Percentiles rank a stretch among this genome's conserved stretches.
These are phyloP conservation scores for Pyrenula aspistea DNA, from an alignment of 495 filamentous ascomycete species.

Conservation along the genomic window DNA sequence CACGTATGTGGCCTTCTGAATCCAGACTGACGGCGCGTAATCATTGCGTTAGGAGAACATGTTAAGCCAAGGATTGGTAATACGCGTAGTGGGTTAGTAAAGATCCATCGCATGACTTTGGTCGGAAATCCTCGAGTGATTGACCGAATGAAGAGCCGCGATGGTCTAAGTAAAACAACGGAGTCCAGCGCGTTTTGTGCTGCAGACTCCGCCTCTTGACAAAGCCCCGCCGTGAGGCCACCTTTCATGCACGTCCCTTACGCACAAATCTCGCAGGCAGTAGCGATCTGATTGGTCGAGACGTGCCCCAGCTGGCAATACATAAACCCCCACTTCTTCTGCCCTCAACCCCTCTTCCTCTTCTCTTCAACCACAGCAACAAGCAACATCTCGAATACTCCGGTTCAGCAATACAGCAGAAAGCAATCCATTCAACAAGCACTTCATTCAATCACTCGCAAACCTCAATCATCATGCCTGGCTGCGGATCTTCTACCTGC, in stretches of 20 bases:
- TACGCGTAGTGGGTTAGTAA: no score
- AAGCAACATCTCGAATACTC: background rate
- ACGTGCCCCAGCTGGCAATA: conserved; percentile 3
- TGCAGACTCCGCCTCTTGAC: background rate
- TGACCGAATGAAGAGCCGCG: background rate
- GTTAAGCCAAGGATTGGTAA: no score
- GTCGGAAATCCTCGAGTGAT: no score
- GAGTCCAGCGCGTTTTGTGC: background rate
- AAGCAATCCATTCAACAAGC: background rate
- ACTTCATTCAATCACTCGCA: conserved; percentile 2
- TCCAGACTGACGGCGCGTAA: conserved; percentile 17
- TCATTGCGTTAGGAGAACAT: background rate
- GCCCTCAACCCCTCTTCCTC: background rate
- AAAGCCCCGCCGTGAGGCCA: background rate
- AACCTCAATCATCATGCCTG: conserved; percentile 22
- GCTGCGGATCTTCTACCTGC: conserved; percentile 22
- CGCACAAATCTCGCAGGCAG: conserved; percentile 1
- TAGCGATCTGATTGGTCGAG: conserved; percentile 18
- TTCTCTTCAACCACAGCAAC: conserved; percentile 9
- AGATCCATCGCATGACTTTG: no score
- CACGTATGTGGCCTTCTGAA: background rate
- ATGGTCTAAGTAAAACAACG: background rate
- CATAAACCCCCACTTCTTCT: conserved; percentile 3
- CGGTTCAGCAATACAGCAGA: background rate
- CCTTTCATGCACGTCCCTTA: no score